Conservation (phyloP, 2,329 filamentous ascomycete species). For the Chalaropsis thielavioides region DNA sequence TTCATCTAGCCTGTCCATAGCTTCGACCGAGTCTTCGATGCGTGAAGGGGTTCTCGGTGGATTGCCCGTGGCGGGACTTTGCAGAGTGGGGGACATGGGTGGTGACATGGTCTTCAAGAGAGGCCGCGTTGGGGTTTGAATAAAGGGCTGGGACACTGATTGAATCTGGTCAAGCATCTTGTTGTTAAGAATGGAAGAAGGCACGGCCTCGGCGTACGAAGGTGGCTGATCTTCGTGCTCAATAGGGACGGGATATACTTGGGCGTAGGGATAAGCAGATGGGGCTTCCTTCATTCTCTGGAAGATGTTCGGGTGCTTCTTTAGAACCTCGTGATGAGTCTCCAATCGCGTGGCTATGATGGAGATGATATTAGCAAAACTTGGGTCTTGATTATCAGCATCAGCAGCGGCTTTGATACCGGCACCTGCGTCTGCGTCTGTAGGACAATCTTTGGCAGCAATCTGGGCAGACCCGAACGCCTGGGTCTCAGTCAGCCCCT, state of each 20-base stretch:
- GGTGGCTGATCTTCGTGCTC: constrained; percentile 18
- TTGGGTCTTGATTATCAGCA: neutral
- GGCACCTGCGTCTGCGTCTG: neutral
- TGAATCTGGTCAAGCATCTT: neutral
- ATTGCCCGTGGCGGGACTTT: neutral
- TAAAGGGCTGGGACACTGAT: neutral
- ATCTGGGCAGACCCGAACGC: neutral
- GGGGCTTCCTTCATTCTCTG: constrained; percentile 6
- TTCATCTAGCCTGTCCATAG: constrained; percentile 47
- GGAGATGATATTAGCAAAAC: constrained; percentile 16
- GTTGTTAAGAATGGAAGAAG: constrained; percentile 11
- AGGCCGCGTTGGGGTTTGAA: neutral
- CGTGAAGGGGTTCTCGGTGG: constrained; percentile 29
- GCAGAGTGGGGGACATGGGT: neutral
- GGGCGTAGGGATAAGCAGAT: constrained; percentile 15
- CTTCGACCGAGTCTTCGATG: constrained; percentile 51
- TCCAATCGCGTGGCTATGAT: constrained; percentile 14
- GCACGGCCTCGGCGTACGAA: constrained; percentile 16
- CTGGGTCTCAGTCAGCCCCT: constrained; percentile 1
- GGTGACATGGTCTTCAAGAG: neutral
- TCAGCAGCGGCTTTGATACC: neutral
- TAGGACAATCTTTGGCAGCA: neutral
- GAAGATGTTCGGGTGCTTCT: constrained; percentile 10
- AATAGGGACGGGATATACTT: constrained; percentile 14
- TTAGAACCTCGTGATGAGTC: constrained; percentile 14